Evolutionary conservation across 441 rosid species (phyloP), one percentile per base, ranked within the genome.

Genomic region (Pelargonium cotyledonis): DNA sequence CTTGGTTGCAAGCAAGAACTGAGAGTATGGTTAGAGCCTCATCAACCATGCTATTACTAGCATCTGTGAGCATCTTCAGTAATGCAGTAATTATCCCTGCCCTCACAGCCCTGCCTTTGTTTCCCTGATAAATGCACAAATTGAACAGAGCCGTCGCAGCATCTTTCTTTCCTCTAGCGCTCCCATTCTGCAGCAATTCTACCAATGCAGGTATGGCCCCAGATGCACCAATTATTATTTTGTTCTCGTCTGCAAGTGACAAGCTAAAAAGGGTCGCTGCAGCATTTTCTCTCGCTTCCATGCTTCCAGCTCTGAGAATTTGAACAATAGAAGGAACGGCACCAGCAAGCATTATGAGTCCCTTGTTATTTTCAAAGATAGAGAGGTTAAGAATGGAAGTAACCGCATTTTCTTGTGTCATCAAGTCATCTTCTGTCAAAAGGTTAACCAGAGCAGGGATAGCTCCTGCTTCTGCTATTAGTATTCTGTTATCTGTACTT

Each of bases 81-180:
- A 90, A 72, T 35, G 95, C 89, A 1, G 81, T 69, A 15, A 92
- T 70, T 7, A 92, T 82, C 63, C 98, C 94, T 0, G 98, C 89
- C 79, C 96, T 83, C 2, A 88, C 87, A 0, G 95, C 95, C 70
- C 95, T 84, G 8, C 96, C 95, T 82, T 85, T 90, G 80, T 92
- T 92, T 31, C 96, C 95, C 46, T 81, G 85, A 70, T 92, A 90
- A 16, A 86, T 82, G 83, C 98, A 92, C 73, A 92, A 72, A 74
- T 92, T 92, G 78, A 88, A 92, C 75, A 92, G 78, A 64, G 98
- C 95, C 4, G 91, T 90, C 3, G 98, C 96, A 6, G 98, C 96
- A 68, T 92, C 98, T 78, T 92, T 92, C 84, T 86, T 90, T 67
- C 98, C 98, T 81, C 95, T 80, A 0, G 75, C 41, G 81, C 86